phyloP scores from a whole-genome alignment of 106 monocot genomes.

The Dendrobium huoshanense region DNA sequence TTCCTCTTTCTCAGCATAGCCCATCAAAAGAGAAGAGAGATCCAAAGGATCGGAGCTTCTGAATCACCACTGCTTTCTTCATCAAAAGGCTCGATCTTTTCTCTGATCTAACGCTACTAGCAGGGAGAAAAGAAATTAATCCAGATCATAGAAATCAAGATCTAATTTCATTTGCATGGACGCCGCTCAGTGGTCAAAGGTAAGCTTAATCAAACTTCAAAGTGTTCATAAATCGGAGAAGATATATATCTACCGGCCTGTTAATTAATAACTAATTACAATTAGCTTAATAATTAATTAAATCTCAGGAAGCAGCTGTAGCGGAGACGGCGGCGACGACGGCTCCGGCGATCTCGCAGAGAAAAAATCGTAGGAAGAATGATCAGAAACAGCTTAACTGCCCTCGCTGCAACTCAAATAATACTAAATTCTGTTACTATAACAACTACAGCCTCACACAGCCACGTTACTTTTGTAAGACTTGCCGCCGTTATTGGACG shows the following conservation, averaged over 20 bases:
- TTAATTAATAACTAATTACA: too few species aligned
- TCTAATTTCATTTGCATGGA: background rate
- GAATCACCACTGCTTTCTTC: too few species aligned
- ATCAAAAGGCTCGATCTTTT: background rate
- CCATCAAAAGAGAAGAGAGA: background rate
- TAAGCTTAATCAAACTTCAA: background rate
- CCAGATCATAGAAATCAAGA: too few species aligned
- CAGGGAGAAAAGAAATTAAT: too few species aligned
- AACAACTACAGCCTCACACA: constrained; percentile 88
- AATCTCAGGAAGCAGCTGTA: background rate
- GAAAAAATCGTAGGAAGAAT: constrained; percentile 42
- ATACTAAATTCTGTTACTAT: constrained; percentile 84
- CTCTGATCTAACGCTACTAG: too few species aligned
- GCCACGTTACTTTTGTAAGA: constrained; percentile 79
- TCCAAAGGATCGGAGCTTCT: too few species aligned
- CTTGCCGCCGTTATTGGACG: constrained; percentile 72
- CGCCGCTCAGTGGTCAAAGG: background rate
- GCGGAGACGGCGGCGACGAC: background rate
- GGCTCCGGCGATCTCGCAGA: constrained; percentile 31
- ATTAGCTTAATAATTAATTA: too few species aligned
- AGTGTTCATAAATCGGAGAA: too few species aligned
- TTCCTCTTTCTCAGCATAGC: background rate
- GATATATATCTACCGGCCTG: too few species aligned
- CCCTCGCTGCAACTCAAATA: constrained; percentile 63
- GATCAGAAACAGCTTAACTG: constrained; percentile 50